Base-by-base conservation (phyloP, 371 early-diverging fungal genomes). In the Mucor velutinosus region DNA sequence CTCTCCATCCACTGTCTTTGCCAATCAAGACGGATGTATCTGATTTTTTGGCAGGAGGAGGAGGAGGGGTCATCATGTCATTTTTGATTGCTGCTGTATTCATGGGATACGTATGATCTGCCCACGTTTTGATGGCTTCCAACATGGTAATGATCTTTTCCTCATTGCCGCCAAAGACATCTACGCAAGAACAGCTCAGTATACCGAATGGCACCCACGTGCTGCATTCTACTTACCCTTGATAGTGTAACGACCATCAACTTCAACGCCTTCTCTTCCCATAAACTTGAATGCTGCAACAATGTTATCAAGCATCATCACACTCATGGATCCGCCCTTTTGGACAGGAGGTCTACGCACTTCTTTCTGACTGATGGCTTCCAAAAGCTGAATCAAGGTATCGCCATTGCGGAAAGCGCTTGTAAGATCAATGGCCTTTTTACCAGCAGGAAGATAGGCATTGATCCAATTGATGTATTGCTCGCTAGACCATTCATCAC, bases 251-350 rank as follows among this genome's bases (percentile, higher is more conserved):
- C 71, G 70, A 0, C 86, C 86, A 59, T 86, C 85, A 0, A 86
- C 81, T 51, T 74, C 76, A 6, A 88, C 77, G 5, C 87, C 87
- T 49, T 86, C 87, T 19, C 83, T 75, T 7, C 85, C 86, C 87
- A 88, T 86, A 58, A 88, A 88, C 64, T 88, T 86, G 73, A 88
- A 86, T 2, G 85, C 88, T 7, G 88, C 84, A 32, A 86, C 79
- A 60, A 88, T 75, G 27, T 83, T 86, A 64, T 88, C 87, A 7
- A 88, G 76, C 84, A 85, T 84, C 58, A 73, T 70, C 57, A 81
- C 81, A 56, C 76, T 78, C 23, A 69, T 51, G 23, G 75, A 73
- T 11, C 75, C 73, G 32, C 67, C 76, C 30, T 76, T 73, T 41
- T 71, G 69, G 11, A 37, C 55, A 23, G 74, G 75, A 6, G 84